A percentile compares a stretch with the other conserved stretches of the same genome.
phyloP scores from a whole-genome alignment of 192 early-diverging fungal genomes.

The Podila minutissima region DNA sequence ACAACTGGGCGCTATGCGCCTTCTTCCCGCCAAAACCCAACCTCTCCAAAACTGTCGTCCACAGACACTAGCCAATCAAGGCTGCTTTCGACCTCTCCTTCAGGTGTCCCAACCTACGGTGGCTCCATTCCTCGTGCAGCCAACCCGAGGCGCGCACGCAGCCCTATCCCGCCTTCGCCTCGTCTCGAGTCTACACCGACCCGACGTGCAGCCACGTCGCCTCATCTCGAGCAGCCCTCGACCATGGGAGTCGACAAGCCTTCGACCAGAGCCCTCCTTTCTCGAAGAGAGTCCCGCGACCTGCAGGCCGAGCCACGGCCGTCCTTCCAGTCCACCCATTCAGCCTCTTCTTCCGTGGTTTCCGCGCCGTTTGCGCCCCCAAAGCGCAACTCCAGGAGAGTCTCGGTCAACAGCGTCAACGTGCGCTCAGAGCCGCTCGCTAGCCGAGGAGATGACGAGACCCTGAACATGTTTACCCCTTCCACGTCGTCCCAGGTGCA shows the following conservation, averaged over 20 bases:
- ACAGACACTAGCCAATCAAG: neutral
- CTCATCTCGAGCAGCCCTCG: too few species aligned
- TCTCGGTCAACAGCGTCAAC: neutral
- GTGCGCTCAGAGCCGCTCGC: neutral
- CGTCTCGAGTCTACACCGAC: constrained; percentile 23
- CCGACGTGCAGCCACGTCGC: too few species aligned
- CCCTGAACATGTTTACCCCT: too few species aligned
- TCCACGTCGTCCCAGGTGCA: too few species aligned
- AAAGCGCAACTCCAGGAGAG: neutral
- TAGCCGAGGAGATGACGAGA: neutral
- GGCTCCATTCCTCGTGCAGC: constrained; percentile 6
- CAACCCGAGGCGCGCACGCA: constrained; percentile 11
- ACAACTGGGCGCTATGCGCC: neutral
- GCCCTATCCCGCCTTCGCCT: constrained; percentile 14
- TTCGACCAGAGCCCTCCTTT: too few species aligned
- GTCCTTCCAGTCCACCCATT: neutral
- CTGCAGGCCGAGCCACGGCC: neutral
- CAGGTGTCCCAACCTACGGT: neutral
- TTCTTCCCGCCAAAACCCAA: neutral
- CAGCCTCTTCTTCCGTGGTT: neutral
- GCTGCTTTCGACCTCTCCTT: neutral
- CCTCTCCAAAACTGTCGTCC: neutral
- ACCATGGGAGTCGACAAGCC: too few species aligned
- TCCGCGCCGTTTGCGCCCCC: neutral
- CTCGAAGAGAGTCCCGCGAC: neutral